Base-by-base conservation (phyloP, 2,329 filamentous ascomycete genomes). In the Fusarium scirpi region DNA sequence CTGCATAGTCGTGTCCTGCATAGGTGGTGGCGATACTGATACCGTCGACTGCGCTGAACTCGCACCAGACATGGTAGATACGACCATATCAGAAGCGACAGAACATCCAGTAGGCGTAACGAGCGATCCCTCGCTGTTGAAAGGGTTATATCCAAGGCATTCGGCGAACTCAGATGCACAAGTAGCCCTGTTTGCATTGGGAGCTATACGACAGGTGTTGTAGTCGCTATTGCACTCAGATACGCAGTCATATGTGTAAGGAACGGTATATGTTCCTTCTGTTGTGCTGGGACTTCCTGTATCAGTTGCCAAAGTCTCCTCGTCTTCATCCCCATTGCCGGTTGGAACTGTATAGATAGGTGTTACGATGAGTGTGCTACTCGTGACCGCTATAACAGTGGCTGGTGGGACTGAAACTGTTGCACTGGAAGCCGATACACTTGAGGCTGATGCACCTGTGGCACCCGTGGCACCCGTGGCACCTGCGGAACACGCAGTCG, bases 81-180 rank as follows among this genome's bases (percentile, higher is more conserved):
- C n/a, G 4, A 15, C 20, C 2, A 13, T 40, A 10, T 29, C 34
- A 6, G 61, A 63, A 13, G 24, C 27, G 9, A 43, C 40, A 5
- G 61, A 65, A 25, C 62, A 65, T 12, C 18, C 61, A 8, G 61
- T 65, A 0, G 61, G 61, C 0, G 61, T 65, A 3, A 47, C 53
- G 4, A 65, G 30, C 1, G 62, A 59, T 12, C 62, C 59, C 3
- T 38, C 48, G 22, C 32, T 20, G 5, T 46, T 12, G 29, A 65
- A 65, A 11, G 62, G 62, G 18, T 65, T 65, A 12, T 65, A 60
- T 0, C 61, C 62, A 6, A 65, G 53, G 11, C 62, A 65, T 4
- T 43, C 16, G 18, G 62, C 60, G 4, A 48, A 65, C 24, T 52
- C 8, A 2, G 53, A 46, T 3, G 62, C 62, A 30, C 62, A 65